Evolutionary conservation across 805 yeast species (phyloP).

Genomic region (Saturnispora serradocipensis): DNA sequence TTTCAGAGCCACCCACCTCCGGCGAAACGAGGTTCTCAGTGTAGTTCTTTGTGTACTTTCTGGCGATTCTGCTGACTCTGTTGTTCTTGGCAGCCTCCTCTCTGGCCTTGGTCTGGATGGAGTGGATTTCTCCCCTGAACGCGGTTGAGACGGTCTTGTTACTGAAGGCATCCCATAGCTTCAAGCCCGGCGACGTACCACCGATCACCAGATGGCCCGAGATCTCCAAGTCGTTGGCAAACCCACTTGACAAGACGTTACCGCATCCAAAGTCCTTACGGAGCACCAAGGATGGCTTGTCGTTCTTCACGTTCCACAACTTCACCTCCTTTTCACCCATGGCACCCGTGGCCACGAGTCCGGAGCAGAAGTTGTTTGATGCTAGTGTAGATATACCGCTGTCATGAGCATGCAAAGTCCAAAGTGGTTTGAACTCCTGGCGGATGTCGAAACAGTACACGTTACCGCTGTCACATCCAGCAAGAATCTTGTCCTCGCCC

Average conservation of each 20-base stretch:
- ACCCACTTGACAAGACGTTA: slow-evolving; percentile 71
- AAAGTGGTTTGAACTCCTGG: slow-evolving; percentile 52
- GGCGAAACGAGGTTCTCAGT: slow-evolving; percentile 52
- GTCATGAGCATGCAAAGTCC: slow-evolving; percentile 98
- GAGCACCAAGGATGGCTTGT: slow-evolving; percentile 73
- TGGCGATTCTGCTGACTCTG: slow-evolving; percentile 62
- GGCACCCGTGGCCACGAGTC: slow-evolving; percentile 77
- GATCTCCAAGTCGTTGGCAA: slow-evolving; percentile 74
- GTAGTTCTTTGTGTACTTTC: slow-evolving; percentile 48
- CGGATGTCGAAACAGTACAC: slow-evolving; percentile 85
- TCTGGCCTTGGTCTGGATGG: slow-evolving; percentile 48
- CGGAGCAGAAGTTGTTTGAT: slow-evolving; percentile 56
- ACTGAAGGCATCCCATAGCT: slow-evolving; percentile 87
- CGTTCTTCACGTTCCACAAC: slow-evolving; percentile 63
- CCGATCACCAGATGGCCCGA: slow-evolving; percentile 82
- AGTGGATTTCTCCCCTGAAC: slow-evolving; percentile 49
- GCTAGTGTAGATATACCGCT: slow-evolving; percentile 81
- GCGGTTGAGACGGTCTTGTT: slow-evolving; percentile 69
- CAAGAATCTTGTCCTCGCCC: slow-evolving; percentile 39
- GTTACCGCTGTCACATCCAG: slow-evolving; percentile 88
- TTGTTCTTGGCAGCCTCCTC: slow-evolving; percentile 47
- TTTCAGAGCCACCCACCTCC: slow-evolving; percentile 56
- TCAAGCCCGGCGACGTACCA: slow-evolving; percentile 76
- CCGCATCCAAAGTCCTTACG: slow-evolving; percentile 93
- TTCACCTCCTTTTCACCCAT: slow-evolving; percentile 84